Evolutionary conservation across 1,139 yeast species (phyloP).

Genomic region (Kurtzmaniella quercitrusa): DNA sequence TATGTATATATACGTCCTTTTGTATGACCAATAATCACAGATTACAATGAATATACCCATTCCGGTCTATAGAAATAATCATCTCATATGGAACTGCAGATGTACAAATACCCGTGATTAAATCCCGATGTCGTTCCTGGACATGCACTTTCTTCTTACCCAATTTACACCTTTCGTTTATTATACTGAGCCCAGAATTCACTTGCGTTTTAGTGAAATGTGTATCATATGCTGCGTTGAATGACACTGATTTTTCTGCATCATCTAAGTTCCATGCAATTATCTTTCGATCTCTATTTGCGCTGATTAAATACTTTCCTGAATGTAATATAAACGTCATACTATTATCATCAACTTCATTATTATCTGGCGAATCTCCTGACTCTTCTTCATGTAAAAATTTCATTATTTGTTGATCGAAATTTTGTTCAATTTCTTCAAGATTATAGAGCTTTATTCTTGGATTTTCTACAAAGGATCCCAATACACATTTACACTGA

Average conservation of each 20-base stretch:
- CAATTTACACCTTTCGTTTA: slow-evolving; percentile 11
- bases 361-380: slow-evolving; percentile 6
- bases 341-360: slow-evolving; percentile 10
- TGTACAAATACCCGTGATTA: slow-evolving; percentile 46
- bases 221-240: slow-evolving; percentile 8
- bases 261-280: slow-evolving; percentile 30
- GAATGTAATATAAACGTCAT: slow-evolving; percentile 6
- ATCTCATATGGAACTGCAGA: slow-evolving; percentile 52
- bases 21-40: slow-evolving; percentile 29
- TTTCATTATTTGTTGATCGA: slow-evolving; percentile 16
- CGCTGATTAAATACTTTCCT: slow-evolving; percentile 18
- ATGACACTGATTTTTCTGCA: slow-evolving; percentile 21
- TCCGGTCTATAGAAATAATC: slow-evolving; percentile 60
- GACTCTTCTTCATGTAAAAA: slow-evolving; percentile 4
- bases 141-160: slow-evolving; percentile 1
- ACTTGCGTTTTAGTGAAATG: slow-evolving; percentile 13
- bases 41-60: slow-evolving; percentile 58
- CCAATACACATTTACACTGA: slow-evolving; percentile 56
- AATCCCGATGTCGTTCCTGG: slow-evolving; percentile 39
- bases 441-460: slow-evolving; percentile 31
- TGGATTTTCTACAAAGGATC: slow-evolving; percentile 27
- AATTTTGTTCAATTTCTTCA: slow-evolving; percentile 23
- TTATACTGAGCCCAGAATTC: slow-evolving; percentile 10
- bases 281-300: slow-evolving; percentile 24
- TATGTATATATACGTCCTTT: too few relatives aligned